Conservation (phyloP, 148 eudicot genomes). For the Linanthus parryae region DNA sequence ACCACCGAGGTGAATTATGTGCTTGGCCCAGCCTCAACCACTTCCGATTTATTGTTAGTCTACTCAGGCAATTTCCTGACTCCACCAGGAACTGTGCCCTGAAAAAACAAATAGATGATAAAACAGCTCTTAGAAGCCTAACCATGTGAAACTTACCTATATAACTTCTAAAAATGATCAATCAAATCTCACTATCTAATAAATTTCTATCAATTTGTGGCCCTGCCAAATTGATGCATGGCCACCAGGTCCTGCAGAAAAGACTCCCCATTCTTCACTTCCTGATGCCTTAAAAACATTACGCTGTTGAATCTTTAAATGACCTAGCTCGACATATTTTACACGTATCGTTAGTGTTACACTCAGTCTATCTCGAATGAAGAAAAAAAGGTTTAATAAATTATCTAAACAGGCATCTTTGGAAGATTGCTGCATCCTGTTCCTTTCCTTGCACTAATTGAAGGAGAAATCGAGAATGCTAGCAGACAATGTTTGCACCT, state of each 20-base stretch:
- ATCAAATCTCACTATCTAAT: no score
- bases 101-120: no score
- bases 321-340: conserved; percentile 23
- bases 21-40: no score
- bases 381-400: neutral
- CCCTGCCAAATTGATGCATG: conserved; percentile 39
- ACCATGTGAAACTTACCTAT: no score
- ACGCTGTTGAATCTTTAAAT: conserved; percentile 27
- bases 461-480: neutral
- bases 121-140: no score
- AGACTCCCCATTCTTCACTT: conserved; percentile 36
- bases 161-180: no score
- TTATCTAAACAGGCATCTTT: conserved; percentile 14
- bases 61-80: no score
- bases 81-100: no score
- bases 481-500: neutral
- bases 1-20: no score
- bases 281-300: conserved; percentile 32
- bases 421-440: conserved; percentile 17
- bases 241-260: conserved; percentile 25
- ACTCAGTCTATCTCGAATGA: neutral
- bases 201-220: no score
- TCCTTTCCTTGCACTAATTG: conserved; percentile 3
- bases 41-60: no score
- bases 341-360: conserved; percentile 6